These are phyloP conservation scores for Oryza glumipatula DNA, from an alignment of 176 grass and related monocot species.

Conservation along the genomic window DNA sequence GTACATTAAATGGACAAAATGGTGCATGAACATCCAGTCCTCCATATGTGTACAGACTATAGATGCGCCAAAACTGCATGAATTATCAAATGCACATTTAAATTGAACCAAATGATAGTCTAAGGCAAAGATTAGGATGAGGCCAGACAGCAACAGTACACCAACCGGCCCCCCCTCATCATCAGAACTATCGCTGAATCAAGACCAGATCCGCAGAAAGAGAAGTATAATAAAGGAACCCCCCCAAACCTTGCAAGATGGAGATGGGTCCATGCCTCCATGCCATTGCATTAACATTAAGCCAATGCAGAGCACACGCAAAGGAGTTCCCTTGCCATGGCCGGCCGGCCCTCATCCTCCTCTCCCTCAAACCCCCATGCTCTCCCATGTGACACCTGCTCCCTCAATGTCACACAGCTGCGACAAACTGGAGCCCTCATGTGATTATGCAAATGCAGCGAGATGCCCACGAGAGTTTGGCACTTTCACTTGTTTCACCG, in stretches of 20 bases:
- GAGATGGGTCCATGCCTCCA: constrained; percentile 21
- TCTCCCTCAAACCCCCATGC: constrained; percentile 17
- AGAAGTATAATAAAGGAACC: neutral
- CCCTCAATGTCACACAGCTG: constrained; percentile 1
- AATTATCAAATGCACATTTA: neutral
- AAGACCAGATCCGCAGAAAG: neutral
- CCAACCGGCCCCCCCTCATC: neutral
- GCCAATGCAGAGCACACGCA: neutral
- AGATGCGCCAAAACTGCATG: neutral
- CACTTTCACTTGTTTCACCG: neutral
- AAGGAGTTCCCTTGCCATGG: neutral
- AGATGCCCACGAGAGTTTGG: neutral
- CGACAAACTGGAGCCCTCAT: neutral
- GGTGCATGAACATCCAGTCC: neutral
- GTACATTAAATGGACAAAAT: neutral
- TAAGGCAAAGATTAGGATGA: neutral
- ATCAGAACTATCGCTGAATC: neutral
- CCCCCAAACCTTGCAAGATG: neutral
- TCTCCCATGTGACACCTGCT: constrained; percentile 45
- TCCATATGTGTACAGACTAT: neutral
- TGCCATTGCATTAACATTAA: neutral
- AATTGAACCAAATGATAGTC: neutral
- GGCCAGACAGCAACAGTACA: constrained; percentile 15
- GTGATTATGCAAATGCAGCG: neutral
- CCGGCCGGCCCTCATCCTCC: neutral